A percentile compares a stretch with the other conserved stretches of the same genome.
Conservation (phyloP, 805 yeast genomes). For the Candida piceae region DNA sequence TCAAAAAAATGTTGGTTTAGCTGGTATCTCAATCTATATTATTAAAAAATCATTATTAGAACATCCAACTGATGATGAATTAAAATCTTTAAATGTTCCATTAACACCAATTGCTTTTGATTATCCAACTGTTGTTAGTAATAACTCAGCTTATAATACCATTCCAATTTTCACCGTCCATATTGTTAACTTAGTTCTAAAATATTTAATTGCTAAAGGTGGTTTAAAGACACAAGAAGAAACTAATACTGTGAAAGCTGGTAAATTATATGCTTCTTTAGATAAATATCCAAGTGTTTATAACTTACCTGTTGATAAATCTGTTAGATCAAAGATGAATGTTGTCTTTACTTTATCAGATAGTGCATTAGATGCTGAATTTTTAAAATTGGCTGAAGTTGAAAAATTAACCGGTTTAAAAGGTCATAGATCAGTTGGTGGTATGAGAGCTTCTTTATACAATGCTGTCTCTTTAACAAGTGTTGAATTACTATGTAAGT, state of each 20-base stretch:
- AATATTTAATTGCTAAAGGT: slow-evolving; percentile 57
- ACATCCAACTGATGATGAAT: slow-evolving; percentile 57
- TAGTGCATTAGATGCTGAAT: slow-evolving; percentile 56
- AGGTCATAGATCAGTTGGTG: slow-evolving; percentile 97
- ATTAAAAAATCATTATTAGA: slow-evolving; percentile 76
- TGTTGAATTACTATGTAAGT: slow-evolving; percentile 51
- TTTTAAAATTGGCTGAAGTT: slow-evolving; percentile 60
- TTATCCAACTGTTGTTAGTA: slow-evolving; percentile 77
- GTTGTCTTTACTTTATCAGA: slow-evolving; percentile 77
- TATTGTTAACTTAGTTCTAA: slow-evolving; percentile 74
- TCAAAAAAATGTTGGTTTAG: slow-evolving; percentile 95
- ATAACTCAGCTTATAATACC: slow-evolving; percentile 93
- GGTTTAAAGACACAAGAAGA: slow-evolving; percentile 63
- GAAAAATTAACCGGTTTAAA: slow-evolving; percentile 71
- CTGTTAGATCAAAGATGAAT: slow-evolving; percentile 82
- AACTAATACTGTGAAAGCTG: slow-evolving; percentile 58
- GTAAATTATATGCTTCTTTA: slow-evolving; percentile 55
- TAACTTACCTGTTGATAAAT: slow-evolving; percentile 57
- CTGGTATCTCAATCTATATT: slow-evolving; percentile 90
- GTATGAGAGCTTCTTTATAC: slow-evolving; percentile 89
- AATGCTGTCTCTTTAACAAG: slow-evolving; percentile 74
- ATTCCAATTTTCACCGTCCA: slow-evolving; percentile 91
- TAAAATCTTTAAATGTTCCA: slow-evolving; percentile 60
- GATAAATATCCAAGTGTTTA: slow-evolving; percentile 63
- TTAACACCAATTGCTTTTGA: slow-evolving; percentile 85